Base-by-base conservation (phyloP, 164 flowering plant genomes). In the Aristolochia contorta region DNA sequence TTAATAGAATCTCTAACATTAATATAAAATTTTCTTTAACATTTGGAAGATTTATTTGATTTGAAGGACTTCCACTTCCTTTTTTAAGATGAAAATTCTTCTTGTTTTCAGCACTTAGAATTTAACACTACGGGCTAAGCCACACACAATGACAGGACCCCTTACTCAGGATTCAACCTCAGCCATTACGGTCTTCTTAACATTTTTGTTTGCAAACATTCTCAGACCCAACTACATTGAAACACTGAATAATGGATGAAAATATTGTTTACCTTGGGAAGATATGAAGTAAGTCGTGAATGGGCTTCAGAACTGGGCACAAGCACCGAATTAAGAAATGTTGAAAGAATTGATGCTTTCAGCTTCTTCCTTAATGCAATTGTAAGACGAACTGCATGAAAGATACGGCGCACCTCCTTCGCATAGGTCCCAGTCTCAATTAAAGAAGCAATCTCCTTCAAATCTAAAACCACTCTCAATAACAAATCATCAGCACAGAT, bases 401-500 rank as follows among this genome's bases (percentile, higher is more conserved):
- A 63, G 64, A 91, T 80, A 54, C 84, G 67, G 13, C 92, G 82
- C 21, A 82, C 89, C 69, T 91, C 98, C 41, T 78, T 74, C 0
- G 82, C 65, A 60, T 88, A 81, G 0, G 94, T 81, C 1, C 94
- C 90, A 14, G 80, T 75, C 80, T 89, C 98, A 27, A 91, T 72
- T 30, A 89, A 65, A 0, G 80, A 69, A 0, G 76, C 89, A 54
- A 84, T 83, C 63, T 84, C 96, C 78, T 82, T 89, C 91, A 91
- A 78, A 73, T 82, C 98, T 89, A 62, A 20, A 64, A 65, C 45
- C 27, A 47, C 41, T n/a, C 14, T 18, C 3, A 27, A 16, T 12
- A 37, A 32, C 37, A 32, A 16, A 57, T 33, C 48, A 43, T 13
- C 53, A 19, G 50, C 54, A 16, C 3, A 27, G 47, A 18, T 13